Evolutionary conservation across 371 early-diverging fungal species (phyloP), one percentile per base, ranked within the genome.

Genomic region (Nosema granulosis): DNA sequence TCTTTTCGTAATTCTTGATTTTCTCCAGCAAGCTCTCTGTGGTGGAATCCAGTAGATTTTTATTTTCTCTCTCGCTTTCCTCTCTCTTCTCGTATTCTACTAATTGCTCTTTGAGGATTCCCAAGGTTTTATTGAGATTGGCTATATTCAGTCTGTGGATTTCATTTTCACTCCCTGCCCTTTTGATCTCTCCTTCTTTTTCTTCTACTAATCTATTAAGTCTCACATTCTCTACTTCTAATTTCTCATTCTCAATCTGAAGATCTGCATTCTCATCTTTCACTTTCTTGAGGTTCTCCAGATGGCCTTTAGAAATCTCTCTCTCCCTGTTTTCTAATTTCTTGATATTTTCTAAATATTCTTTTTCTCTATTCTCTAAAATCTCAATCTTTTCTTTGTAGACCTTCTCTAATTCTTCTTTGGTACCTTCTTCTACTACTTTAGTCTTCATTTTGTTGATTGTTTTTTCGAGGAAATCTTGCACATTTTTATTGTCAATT

Each of bases 381-480:
- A 85, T 85, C 73, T 91, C 90, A 24, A 88, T 82, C 38, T 88
- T 87, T 50, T 90, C 90, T 22, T 91, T 70, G 24, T 88, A 88
- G 0, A 76, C 80, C 4, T 87, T 84, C 56, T 89, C 84, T 56
- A 89, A 88, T 1, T 86, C 85, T 13, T 91, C 81, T n/a, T 87
- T 86, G 38, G 91, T 91, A 43, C 87, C 88, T 31, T 92, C 80
- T 31, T 84, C 88, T 0, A 87, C 83, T 68, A 89, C 89, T 18
- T 90, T 85, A 59, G 88, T 85, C 76, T 91, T 90, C 0, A 90
- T 89, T 35, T 91, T 87, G 16, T 71, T 52, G n/a, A 35, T 51
- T 16, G 24, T 54, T 35, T n/a, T 31, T 0, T 31, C 43, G 22
- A 50, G 34, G 12, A 71, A 63, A 32, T 70, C 57, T 26, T 50